Base-by-base conservation (phyloP, 2,329 filamentous ascomycete genomes). In the Penicillium sp. region DNA sequence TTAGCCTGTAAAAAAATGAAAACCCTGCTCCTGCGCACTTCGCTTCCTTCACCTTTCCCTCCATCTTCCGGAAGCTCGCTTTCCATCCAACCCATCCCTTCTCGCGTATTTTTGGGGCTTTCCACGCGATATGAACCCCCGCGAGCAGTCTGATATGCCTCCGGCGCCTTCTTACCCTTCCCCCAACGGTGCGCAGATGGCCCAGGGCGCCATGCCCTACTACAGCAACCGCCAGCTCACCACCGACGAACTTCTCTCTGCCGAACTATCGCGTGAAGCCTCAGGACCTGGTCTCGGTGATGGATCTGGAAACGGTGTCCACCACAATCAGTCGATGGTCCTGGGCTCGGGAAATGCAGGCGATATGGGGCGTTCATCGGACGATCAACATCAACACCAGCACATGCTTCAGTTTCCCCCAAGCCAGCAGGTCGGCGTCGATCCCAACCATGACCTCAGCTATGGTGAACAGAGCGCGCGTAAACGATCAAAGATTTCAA, bases 401-500 rank as follows among this genome's bases (percentile, higher is more conserved):
- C 65, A 68, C 61, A 61, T 72, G 60, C 62, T 70, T 18, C 67
- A 70, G 49, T 71, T 72, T 49, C 60, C 70, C 10, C 66, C 70
- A 7, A 70, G 67, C 49, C 68, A 72, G 46, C 70, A 73, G 51
- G 68, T 70, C 10, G 68, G 68, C 27, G 67, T 71, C 42, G 71
- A 74, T 45, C 70, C 69, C 11, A 70, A 74, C 49, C 69, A 74
- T 43, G 67, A 74, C 41, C 50, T 78, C 54, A 73, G 69, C 54
- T 77, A 78, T 59, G 76, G 76, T 31, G 82, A 85, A 52, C 76
- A 76, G 48, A 81, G 82, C 9, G 79, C 83, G 11, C 84, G 85
- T 52, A 93, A 93, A 66, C 77, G 89, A 49, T 87, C 85, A 5
- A 95, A 95, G 67, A 88, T 93, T 5, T 94, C 89, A 9, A 79